A percentile compares a stretch with the other conserved stretches of the same genome.
Conservation (phyloP, 371 early-diverging fungal species). For the Mortierella sp. region DNA sequence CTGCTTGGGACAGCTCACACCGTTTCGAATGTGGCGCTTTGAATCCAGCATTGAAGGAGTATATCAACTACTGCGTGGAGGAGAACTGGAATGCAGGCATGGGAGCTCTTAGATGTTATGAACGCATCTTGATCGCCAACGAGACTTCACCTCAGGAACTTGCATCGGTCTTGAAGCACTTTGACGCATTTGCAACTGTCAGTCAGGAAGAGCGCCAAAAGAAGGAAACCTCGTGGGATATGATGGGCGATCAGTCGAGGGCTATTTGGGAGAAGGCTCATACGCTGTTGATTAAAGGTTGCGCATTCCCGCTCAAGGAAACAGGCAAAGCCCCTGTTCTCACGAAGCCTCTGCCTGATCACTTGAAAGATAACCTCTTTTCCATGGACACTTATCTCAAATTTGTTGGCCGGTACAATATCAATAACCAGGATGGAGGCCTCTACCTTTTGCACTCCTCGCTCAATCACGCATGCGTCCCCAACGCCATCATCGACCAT, state of each 20-base stretch:
- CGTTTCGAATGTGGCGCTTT: conserved; percentile 66
- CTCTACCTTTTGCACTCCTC: conserved; percentile 74
- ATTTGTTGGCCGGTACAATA: conserved; percentile 74
- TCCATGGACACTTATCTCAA: conserved; percentile 71
- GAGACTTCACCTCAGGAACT: conserved; percentile 64
- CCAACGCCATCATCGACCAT: conserved; percentile 70
- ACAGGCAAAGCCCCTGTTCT: conserved; percentile 57
- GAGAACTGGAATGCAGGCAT: conserved; percentile 72
- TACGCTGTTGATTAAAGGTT: conserved; percentile 61
- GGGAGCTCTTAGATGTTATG: conserved; percentile 71
- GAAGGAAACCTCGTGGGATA: conserved; percentile 75
- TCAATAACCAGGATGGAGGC: conserved; percentile 79
- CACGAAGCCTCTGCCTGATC: conserved; percentile 65
- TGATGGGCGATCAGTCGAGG: conserved; percentile 63
- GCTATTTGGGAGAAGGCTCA: conserved; percentile 69
- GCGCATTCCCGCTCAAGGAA: conserved; percentile 63
- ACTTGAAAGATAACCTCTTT: conserved; percentile 60
- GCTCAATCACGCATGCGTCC: conserved; percentile 70
- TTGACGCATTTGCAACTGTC: conserved; percentile 75
- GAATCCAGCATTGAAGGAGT: conserved; percentile 62
- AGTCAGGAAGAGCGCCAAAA: conserved; percentile 75
- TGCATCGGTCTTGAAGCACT: conserved; percentile 63
- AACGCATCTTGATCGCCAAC: conserved; percentile 68
- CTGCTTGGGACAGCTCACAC: conserved; percentile 70
- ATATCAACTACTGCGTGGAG: conserved; percentile 62